Conservation (phyloP, 2,329 filamentous ascomycete genomes). For the Epichloe brachyelytri region DNA sequence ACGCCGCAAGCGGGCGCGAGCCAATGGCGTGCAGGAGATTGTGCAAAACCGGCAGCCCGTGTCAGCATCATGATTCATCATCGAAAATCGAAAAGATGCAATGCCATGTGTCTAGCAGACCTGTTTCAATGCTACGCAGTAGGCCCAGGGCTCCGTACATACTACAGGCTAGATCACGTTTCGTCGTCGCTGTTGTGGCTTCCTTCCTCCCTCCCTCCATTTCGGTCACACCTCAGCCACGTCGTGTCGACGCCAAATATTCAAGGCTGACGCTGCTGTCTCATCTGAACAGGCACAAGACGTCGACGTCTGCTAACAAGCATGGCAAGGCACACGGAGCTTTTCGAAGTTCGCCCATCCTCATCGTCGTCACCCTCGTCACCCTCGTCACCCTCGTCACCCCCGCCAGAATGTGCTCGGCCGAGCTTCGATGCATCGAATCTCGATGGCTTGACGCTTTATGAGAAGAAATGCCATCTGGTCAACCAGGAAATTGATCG, state of each 20-base stretch:
- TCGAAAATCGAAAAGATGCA: neutral
- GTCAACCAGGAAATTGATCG: conserved; percentile 33
- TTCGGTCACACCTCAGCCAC: too few species aligned
- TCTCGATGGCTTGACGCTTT: conserved; percentile 13
- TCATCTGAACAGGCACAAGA: too few species aligned
- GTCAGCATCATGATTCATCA: neutral
- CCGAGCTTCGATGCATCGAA: conserved; percentile 7
- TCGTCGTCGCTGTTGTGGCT: too few species aligned
- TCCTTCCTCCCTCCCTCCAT: too few species aligned
- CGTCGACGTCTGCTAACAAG: too few species aligned
- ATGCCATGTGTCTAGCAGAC: neutral
- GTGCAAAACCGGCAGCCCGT: neutral
- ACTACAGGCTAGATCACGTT: too few species aligned
- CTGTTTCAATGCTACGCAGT: neutral
- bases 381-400: neutral
- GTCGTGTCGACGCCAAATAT: too few species aligned
- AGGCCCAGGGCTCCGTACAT: too few species aligned
- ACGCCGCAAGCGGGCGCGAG: neutral
- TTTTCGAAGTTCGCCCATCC: neutral
- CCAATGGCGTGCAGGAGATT: neutral
- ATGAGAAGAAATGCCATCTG: conserved; percentile 23
- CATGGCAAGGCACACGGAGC: neutral
- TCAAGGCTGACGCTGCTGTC: too few species aligned
- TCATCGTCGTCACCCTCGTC: neutral
- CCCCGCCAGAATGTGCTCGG: neutral